A percentile compares a stretch with the other conserved stretches of the same genome.
phyloP scores from a whole-genome alignment of 129 eudicot genomes.

The Flaveria trinervia region DNA sequence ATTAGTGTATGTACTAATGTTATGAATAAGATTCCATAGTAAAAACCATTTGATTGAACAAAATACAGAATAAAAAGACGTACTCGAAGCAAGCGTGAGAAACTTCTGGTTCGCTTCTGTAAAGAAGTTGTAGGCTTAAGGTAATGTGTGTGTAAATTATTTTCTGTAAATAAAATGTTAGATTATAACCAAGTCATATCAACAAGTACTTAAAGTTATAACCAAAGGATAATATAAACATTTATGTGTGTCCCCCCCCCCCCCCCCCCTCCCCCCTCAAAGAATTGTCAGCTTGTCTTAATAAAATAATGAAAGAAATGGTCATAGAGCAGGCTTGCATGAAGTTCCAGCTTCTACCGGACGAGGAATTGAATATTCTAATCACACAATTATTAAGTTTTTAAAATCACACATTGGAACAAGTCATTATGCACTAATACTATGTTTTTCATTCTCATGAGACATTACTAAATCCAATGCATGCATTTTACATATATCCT shows the following conservation, averaged over 20 bases:
- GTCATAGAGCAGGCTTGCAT: constrained; percentile 4
- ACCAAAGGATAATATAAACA: background rate
- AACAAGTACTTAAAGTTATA: too few relatives aligned
- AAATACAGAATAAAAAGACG: too few relatives aligned
- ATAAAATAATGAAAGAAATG: background rate
- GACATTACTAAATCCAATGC: background rate
- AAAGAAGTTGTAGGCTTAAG: too few relatives aligned
- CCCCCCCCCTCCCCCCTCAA: too few relatives aligned
- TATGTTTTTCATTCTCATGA: background rate
- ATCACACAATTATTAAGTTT: background rate
- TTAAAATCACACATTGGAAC: background rate
- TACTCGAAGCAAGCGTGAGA: too few relatives aligned
- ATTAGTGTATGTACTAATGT: too few relatives aligned
- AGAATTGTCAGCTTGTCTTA: background rate
- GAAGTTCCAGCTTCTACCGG: background rate
- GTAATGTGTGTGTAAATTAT: too few relatives aligned
- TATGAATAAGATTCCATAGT: too few relatives aligned
- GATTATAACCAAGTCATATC: too few relatives aligned
- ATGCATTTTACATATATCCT: background rate
- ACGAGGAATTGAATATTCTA: background rate
- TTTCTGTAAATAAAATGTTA: too few relatives aligned
- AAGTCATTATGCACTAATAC: background rate
- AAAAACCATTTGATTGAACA: too few relatives aligned
- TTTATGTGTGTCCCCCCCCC: background rate
- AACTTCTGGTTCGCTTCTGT: too few relatives aligned